Base-by-base conservation (phyloP, 805 yeast genomes). In the Suhomyces tanzawaensis region DNA sequence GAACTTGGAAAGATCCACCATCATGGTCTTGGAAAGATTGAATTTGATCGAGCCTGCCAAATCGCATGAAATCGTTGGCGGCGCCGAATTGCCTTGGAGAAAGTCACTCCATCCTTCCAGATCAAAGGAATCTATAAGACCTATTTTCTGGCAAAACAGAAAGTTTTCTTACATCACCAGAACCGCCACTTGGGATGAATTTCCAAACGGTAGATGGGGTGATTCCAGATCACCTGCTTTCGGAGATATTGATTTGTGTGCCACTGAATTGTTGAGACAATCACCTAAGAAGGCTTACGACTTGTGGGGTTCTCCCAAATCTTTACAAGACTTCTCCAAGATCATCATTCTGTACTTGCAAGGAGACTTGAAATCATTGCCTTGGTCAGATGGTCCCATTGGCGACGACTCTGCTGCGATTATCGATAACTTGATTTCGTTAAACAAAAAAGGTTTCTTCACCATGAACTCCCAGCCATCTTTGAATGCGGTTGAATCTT, bases 161-260 rank as follows among this genome's bases (percentile, higher is more conserved):
- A 90, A 90, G 53, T 85, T 84, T 61, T 81, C 95, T 12, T 91
- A 91, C 59, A 80, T 88, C 44, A 77, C 88, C 33, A 76, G 98
- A 61, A 91, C 97, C 7, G 79, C 93, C 18, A 82, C 84, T 40
- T 93, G 99, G 89, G 99, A 93, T 65, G 99, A 93, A 62, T 93
- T 91, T 57, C 99, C 99, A 36, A 93, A 91, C 62, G 99, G 99
- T 44, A 76, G 99, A 67, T 93, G 96, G 90, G 99, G 99, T 53
- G 97, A 93, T 60, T 86, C 97, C 3, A 74, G 95, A 42, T 93
- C 98, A 29, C 99, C 99, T 4, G 98, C 98, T 2, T 90, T 85
- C 64, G 96, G 95, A 53, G 95, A 86, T 47, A 73, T 89, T 41
- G 96, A 87, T 58, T 72, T 85, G 37, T 82, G 81, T 49, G 93